Evolutionary conservation across 129 eudicot species (phyloP), one percentile per base, ranked within the genome.

Genomic region (Centella asiatica): DNA sequence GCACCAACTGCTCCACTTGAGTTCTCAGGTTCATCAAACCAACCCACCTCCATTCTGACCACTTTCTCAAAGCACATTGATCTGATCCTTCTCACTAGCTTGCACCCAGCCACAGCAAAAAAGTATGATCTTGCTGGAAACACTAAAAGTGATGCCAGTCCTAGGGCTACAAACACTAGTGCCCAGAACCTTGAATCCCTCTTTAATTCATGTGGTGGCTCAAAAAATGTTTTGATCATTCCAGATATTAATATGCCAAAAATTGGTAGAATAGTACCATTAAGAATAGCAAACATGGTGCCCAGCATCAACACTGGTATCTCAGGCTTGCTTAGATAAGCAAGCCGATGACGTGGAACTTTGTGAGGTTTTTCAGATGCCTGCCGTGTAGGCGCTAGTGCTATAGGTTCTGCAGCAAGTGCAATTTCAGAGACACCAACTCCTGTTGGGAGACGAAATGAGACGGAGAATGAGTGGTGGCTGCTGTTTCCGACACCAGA

Each of bases 1-100:
- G 97, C 92, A 36, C 97, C 90, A 39, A 89, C 77, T 20, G 79
- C 82, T 46, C 97, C 95, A 70, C 93, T 90, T 1, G 95, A 81
- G 59, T 90, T 73, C 29, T 81, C 85, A 1, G 86, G 73, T 68
- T 83, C 83, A 71, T 90, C 97, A 55, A 86, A 90, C 97, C 97
- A 90, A 20, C 85, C 79, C 2, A 90, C 85, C 66, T 90, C 97
- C 97, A 90, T 90, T 31, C 58, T 62, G 6, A 90, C 78, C 64
- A 86, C 89, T 62, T 79, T 90, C 60, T 83, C 80, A 60, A 90
- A 90, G 68, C 95, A 86, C 80, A 83, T 74, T 14, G 77, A 44
- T 78, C 95, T 79, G 27, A 90, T 75, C 58, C 97, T 69, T 74
- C 45, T 66, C 22, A 86, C 79, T 62, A 86, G 67, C 74, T 66